phyloP scores from a whole-genome alignment of 139 green algal genomes.

The Asterochloris erici region DNA sequence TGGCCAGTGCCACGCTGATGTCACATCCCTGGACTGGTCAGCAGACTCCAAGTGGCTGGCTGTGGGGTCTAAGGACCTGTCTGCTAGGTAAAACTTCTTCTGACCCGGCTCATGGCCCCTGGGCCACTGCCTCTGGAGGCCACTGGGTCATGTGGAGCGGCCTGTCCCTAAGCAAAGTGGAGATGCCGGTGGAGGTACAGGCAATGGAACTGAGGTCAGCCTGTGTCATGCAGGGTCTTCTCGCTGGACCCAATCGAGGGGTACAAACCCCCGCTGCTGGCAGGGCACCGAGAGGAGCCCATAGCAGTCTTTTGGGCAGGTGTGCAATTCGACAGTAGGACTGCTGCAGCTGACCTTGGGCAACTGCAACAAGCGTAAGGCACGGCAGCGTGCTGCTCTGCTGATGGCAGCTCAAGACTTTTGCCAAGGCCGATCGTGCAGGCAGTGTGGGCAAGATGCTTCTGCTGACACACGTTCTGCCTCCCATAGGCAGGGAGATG shows the following conservation, averaged over 20 bases:
- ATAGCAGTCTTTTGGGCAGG: constrained; percentile 74
- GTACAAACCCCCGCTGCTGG: constrained; percentile 75
- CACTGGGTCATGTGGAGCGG: too few relatives aligned
- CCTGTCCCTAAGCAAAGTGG: too few relatives aligned
- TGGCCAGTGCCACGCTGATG: constrained; percentile 72
- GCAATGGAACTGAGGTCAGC: neutral
- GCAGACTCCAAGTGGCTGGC: constrained; percentile 70
- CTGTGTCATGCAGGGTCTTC: constrained; percentile 56
- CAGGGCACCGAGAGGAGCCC: constrained; percentile 77
- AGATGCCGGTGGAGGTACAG: too few relatives aligned
- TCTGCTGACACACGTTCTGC: too few relatives aligned
- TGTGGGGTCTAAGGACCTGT: constrained; percentile 80
- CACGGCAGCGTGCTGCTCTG: too few relatives aligned
- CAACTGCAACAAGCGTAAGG: too few relatives aligned
- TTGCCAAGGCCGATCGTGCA: too few relatives aligned
- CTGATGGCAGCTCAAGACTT: too few relatives aligned
- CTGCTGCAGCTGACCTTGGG: neutral
- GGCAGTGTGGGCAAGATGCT: too few relatives aligned
- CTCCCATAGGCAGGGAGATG: neutral
- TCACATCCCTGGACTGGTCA: constrained; percentile 89
- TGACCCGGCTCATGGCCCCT: neutral
- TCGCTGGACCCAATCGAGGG: constrained; percentile 75
- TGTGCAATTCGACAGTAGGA: neutral
- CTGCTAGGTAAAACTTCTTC: constrained; percentile 29
- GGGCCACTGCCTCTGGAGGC: too few relatives aligned